Conservation (phyloP, 1,284 basidiomycete species). For the Tausonia pullulans region DNA sequence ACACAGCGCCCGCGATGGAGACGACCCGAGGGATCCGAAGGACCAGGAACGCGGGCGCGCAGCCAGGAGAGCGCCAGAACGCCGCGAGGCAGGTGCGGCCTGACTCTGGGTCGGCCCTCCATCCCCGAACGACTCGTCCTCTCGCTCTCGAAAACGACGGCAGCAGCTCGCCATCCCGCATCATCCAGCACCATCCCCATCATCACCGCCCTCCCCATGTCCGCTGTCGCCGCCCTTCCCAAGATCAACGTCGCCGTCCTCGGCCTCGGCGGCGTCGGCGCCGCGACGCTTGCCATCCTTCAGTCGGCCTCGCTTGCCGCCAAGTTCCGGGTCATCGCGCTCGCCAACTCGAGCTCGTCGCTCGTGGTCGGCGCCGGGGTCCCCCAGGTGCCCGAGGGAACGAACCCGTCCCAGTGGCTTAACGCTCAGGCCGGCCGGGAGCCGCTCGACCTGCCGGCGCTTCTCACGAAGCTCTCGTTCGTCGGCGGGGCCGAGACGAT, state of each 20-base stretch:
- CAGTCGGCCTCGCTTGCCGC: conserved; percentile 50
- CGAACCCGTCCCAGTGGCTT: conserved; percentile 36
- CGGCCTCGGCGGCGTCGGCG: conserved; percentile 78
- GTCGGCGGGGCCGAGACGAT: conserved; percentile 50
- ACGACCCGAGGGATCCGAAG: too few species aligned
- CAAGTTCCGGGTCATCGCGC: conserved; percentile 56
- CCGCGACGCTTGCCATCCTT: conserved; percentile 62
- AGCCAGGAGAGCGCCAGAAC: too few species aligned
- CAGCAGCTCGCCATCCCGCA: too few species aligned
- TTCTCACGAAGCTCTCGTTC: conserved; percentile 33
- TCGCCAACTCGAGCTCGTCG: conserved; percentile 64
- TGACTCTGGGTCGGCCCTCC: too few species aligned
- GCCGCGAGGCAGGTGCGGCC: too few species aligned
- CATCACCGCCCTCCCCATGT: too few species aligned
- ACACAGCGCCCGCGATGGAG: too few species aligned
- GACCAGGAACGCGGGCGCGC: too few species aligned
- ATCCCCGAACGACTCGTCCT: too few species aligned
- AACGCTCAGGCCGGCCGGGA: conserved; percentile 31
- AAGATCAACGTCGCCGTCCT: conserved; percentile 52
- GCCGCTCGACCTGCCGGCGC: conserved; percentile 35
- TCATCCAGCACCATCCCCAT: too few species aligned
- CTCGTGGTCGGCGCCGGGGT: conserved; percentile 41
- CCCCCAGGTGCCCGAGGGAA: conserved; percentile 28
- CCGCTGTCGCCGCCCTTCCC: neutral
- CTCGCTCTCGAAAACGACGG: too few species aligned